A percentile compares a stretch with the other conserved stretches of the same genome.
These are phyloP conservation scores for Sisymbrium altissimum DNA, from an alignment of 345 rosid genomes.

Conservation along the genomic window DNA sequence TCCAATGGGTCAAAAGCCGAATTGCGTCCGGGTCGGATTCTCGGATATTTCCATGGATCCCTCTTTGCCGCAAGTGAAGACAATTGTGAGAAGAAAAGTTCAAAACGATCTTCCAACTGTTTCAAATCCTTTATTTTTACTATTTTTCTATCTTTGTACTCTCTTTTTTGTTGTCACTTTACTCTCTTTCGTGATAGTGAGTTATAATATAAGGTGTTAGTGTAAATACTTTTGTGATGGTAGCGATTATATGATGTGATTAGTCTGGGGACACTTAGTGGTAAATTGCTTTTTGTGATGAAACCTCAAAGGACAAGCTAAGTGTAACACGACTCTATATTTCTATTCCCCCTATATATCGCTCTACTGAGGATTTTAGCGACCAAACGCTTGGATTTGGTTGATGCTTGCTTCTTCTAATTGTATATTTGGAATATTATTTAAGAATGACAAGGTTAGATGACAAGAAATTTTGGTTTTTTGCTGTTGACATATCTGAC, in stretches of 20 bases:
- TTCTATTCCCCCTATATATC: background rate
- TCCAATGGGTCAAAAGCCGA: slow-evolving; percentile 70
- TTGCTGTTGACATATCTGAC: background rate
- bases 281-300: slow-evolving; percentile 11
- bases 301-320: slow-evolving; percentile 13
- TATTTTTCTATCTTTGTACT: background rate
- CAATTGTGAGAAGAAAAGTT: slow-evolving; percentile 4
- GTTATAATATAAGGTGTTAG: slow-evolving; percentile 4
- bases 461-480: background rate
- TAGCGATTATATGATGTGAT: slow-evolving; percentile 19
- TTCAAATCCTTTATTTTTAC: slow-evolving; percentile 8
- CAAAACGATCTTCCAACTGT: background rate
- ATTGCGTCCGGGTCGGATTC: slow-evolving; percentile 52
- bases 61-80: slow-evolving; percentile 29
- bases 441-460: background rate
- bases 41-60: slow-evolving; percentile 42
- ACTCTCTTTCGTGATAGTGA: background rate
- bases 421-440: background rate
- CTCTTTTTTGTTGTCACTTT: slow-evolving; percentile 7
- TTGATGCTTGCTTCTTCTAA: slow-evolving; percentile 18
- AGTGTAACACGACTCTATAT: slow-evolving; percentile 25
- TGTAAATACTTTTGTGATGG: slow-evolving; percentile 18
- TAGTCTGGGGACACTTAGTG: slow-evolving; percentile 26
- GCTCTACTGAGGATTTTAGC: slow-evolving; percentile 9
- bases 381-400: slow-evolving; percentile 4